phyloP scores from a whole-genome alignment of 2,329 filamentous ascomycete species.

The Colletotrichum sp. region DNA sequence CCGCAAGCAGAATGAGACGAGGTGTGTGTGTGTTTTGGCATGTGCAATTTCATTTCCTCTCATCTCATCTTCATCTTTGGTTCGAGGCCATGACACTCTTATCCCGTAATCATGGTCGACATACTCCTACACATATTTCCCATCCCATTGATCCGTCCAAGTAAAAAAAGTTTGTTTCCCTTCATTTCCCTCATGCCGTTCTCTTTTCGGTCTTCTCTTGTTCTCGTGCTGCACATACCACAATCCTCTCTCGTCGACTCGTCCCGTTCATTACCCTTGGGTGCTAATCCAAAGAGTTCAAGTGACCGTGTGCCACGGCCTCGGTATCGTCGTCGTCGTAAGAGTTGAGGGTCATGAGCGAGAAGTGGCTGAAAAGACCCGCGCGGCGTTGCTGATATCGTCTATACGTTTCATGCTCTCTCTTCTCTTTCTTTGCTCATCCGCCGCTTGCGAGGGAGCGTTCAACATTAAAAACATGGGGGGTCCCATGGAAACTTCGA shows the following conservation, averaged over 20 bases:
- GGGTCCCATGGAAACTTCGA: neutral
- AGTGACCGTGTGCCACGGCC: neutral
- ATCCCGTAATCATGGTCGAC: neutral
- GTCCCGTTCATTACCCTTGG: neutral
- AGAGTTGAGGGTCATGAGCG: neutral
- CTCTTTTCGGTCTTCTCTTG: neutral
- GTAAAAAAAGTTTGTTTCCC: neutral
- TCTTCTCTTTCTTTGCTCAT: neutral
- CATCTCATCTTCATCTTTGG: neutral
- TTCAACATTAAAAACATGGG: slow-evolving; percentile 18
- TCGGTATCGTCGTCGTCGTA: neutral
- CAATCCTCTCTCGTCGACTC: neutral
- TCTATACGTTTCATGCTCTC: neutral
- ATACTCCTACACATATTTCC: slow-evolving; percentile 14
- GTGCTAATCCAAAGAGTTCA: neutral
- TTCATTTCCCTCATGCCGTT: neutral
- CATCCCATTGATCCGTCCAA: neutral
- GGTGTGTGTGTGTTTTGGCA: neutral
- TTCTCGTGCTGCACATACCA: neutral
- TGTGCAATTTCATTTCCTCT: slow-evolving; percentile 18
- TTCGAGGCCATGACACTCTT: neutral
- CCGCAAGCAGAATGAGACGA: neutral
- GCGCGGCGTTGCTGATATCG: neutral
- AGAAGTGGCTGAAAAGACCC: neutral
- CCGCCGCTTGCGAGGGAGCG: neutral